phyloP scores from a whole-genome alignment of 2,329 filamentous ascomycete species.

The Cryphonectria japonica region DNA sequence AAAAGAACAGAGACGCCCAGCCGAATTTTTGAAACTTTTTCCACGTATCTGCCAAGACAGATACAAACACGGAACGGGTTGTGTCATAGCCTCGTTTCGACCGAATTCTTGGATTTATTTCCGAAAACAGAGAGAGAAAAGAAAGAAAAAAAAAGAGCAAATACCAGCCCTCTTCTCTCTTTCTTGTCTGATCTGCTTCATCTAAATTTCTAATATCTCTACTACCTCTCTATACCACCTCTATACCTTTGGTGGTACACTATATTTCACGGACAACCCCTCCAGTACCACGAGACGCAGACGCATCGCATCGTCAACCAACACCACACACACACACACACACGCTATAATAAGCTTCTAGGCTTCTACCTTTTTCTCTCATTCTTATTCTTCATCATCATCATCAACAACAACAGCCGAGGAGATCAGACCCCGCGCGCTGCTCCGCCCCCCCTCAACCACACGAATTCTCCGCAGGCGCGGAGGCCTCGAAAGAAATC shows the following conservation, averaged over 20 bases:
- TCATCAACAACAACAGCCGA: not conserved
- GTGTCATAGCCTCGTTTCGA: slow-evolving; percentile 8
- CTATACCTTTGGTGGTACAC: not conserved
- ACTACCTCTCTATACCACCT: not conserved
- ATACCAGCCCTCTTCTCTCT: not conserved
- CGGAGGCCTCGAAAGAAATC: not conserved
- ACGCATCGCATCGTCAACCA: too few species aligned
- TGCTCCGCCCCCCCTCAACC: not conserved
- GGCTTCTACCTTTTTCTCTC: not conserved
- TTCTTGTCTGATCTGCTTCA: not conserved
- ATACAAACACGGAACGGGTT: not conserved
- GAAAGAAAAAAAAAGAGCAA: not conserved
- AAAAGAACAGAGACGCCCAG: not conserved
- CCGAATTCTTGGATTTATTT: not conserved
- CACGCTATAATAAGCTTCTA: not conserved
- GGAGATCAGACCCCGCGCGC: not conserved
- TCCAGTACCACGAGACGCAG: not conserved
- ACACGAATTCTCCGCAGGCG: not conserved
- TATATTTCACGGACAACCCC: not conserved
- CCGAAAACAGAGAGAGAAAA: not conserved
- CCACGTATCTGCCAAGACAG: not conserved
- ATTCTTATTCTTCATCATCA: not conserved
- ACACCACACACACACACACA: not conserved
- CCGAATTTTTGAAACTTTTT: not conserved
- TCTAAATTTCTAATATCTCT: not conserved